Conservation (phyloP, 345 rosid species). For the Tarenaya hassleriana region DNA sequence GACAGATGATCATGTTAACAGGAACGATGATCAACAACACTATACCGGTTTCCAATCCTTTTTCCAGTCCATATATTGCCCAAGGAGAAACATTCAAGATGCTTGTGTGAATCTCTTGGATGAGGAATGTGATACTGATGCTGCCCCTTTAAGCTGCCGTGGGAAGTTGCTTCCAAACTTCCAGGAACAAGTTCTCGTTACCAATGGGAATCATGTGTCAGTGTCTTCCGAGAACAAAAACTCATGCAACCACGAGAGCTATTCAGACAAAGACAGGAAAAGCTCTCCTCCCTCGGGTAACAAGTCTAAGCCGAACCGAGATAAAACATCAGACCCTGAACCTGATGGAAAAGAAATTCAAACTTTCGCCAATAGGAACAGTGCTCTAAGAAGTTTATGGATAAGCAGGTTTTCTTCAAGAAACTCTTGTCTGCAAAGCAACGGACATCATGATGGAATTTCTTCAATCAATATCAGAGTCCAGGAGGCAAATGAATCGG, state of each 20-base stretch:
- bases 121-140: constrained; percentile 30
- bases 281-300: constrained; percentile 33
- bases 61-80: constrained; percentile 65
- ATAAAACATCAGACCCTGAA: constrained; percentile 20
- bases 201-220: constrained; percentile 33
- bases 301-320: constrained; percentile 31
- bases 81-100: constrained; percentile 34
- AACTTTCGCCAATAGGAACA: constrained; percentile 33
- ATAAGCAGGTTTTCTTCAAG: constrained; percentile 62
- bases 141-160: constrained; percentile 36
- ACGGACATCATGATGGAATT: neutral
- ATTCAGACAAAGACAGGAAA: constrained; percentile 31
- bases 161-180: constrained; percentile 32
- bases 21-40: constrained; percentile 25
- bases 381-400: constrained; percentile 60
- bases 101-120: constrained; percentile 26
- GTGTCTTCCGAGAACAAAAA: constrained; percentile 30
- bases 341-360: constrained; percentile 32
- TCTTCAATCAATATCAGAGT: neutral
- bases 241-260: constrained; percentile 23
- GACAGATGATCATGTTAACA: constrained; percentile 26
- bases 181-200: constrained; percentile 28
- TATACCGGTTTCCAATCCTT: constrained; percentile 80
- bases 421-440: constrained; percentile 25
- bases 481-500: constrained; percentile 19